These are phyloP conservation scores for Petrea volubilis DNA, from an alignment of 257 asterid species.

Conservation along the genomic window DNA sequence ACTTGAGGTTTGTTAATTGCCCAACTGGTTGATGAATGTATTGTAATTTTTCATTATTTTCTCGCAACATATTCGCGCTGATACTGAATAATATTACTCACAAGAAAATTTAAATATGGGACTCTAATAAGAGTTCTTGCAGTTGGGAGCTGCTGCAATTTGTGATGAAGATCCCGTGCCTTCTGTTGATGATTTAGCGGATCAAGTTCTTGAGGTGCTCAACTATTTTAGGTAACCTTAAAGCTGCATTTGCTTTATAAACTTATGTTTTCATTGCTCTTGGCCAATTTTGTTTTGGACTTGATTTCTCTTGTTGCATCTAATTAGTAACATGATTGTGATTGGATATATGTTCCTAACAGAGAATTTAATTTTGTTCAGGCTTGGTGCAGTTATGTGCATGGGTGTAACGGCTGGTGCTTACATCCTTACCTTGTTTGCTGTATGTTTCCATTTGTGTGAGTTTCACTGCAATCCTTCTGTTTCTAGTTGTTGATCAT, in stretches of 20 bases:
- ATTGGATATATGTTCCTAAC: slow-evolving; percentile 20
- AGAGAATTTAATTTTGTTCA: slow-evolving; percentile 36
- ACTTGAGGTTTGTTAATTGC: slow-evolving; percentile 58
- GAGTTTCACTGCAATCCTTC: slow-evolving; percentile 2
- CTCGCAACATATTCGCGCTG: not conserved
- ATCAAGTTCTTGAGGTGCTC: slow-evolving; percentile 90
- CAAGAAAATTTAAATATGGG: slow-evolving; percentile 39
- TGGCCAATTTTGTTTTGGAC: not conserved
- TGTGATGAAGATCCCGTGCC: slow-evolving; percentile 54
- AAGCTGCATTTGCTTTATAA: not conserved
- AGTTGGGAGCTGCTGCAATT: slow-evolving; percentile 95
- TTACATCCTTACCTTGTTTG: slow-evolving; percentile 78
- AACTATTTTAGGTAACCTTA: slow-evolving; percentile 73
- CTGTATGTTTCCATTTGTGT: slow-evolving; percentile 49
- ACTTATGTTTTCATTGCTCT: not conserved
- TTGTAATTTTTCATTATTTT: not conserved
- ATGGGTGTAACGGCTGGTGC: slow-evolving; percentile 98
- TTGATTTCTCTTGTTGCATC: slow-evolving; percentile 15
- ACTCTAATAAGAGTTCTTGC: slow-evolving; percentile 83
- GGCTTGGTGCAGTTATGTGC: slow-evolving; percentile 94
- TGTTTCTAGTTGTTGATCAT: not conserved
- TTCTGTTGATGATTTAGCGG: slow-evolving; percentile 74
- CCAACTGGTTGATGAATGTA: not conserved
- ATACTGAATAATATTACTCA: slow-evolving; percentile 41
- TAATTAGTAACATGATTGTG: not conserved